Conservation (phyloP, 768 basidiomycete genomes). For the Fomitopsis serialis region DNA sequence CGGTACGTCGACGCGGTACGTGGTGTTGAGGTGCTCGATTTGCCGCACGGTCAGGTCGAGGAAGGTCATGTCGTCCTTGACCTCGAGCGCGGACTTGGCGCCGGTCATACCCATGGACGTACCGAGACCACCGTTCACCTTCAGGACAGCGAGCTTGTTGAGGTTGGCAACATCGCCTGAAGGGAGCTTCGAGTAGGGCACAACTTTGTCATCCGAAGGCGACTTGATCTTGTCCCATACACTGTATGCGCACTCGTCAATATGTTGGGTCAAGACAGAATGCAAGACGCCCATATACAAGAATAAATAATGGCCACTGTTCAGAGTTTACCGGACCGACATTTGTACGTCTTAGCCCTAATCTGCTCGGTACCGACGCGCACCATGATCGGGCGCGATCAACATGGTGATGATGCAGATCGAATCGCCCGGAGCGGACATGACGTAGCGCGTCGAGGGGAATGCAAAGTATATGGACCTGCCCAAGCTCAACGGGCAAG, state of each 20-base stretch:
- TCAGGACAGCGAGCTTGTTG: conserved; percentile 69
- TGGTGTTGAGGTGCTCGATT: conserved; percentile 66
- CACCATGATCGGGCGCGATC: neutral
- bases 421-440: neutral
- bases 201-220: conserved; percentile 58
- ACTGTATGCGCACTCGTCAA: conserved; percentile 10
- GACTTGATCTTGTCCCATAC: conserved; percentile 46
- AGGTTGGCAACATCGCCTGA: conserved; percentile 44
- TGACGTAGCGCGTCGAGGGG: no score
- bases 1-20: conserved; percentile 60
- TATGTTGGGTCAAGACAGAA: conserved; percentile 8
- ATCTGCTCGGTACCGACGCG: neutral
- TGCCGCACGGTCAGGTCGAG: conserved; percentile 60
- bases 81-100: conserved; percentile 71
- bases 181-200: conserved; percentile 50
- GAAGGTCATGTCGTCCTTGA: conserved; percentile 69
- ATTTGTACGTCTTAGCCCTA: no score
- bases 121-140: conserved; percentile 73
- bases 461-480: no score
- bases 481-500: no score
- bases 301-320: no score
- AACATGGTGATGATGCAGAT: neutral
- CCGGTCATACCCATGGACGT: conserved; percentile 63
- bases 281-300: neutral
- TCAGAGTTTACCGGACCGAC: no score